Conservation (phyloP, 495 filamentous ascomycete genomes). For the Bryoglossum gracile region DNA sequence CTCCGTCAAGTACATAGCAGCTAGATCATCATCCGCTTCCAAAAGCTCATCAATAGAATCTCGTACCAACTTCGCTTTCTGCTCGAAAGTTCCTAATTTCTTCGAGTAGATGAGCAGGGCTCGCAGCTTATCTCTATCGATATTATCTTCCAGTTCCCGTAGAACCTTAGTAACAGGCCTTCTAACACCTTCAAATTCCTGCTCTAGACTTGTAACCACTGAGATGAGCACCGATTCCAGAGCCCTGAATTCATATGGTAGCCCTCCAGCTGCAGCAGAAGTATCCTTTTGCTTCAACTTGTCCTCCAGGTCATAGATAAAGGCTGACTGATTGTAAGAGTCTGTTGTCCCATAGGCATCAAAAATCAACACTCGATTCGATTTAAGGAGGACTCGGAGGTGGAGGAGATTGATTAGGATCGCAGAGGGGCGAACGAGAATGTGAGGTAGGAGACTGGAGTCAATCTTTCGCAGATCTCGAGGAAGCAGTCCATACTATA, state of each 20-base stretch:
- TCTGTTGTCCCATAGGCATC: conserved; percentile 93
- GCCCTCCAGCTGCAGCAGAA: conserved; percentile 39
- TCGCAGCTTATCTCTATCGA: conserved; percentile 87
- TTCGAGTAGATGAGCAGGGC: conserved; percentile 90
- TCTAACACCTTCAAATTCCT: conserved; percentile 85
- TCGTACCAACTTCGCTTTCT: conserved; percentile 88
- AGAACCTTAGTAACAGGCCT: conserved; percentile 87
- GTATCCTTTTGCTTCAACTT: conserved; percentile 50
- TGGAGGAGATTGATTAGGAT: conserved; percentile 94
- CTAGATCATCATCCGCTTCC: conserved; percentile 95
- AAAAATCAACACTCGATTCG: conserved; percentile 88
- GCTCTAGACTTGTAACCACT: conserved; percentile 80
- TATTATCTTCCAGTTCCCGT: conserved; percentile 89
- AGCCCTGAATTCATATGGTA: conserved; percentile 68
- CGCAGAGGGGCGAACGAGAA: conserved; percentile 86
- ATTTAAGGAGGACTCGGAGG: conserved; percentile 87
- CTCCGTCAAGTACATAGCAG: conserved; percentile 91
- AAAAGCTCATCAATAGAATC: conserved; percentile 93
- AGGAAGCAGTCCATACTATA: conserved; percentile 86
- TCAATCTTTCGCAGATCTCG: conserved; percentile 97
- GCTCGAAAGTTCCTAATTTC: conserved; percentile 92
- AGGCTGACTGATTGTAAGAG: conserved; percentile 89
- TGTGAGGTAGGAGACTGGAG: conserved; percentile 94
- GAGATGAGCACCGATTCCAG: conserved; percentile 76
- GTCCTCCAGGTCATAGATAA: conserved; percentile 82